Evolutionary conservation across 2,329 filamentous ascomycete genomes (phyloP).

Genomic region (Cladosporium colombiae): DNA sequence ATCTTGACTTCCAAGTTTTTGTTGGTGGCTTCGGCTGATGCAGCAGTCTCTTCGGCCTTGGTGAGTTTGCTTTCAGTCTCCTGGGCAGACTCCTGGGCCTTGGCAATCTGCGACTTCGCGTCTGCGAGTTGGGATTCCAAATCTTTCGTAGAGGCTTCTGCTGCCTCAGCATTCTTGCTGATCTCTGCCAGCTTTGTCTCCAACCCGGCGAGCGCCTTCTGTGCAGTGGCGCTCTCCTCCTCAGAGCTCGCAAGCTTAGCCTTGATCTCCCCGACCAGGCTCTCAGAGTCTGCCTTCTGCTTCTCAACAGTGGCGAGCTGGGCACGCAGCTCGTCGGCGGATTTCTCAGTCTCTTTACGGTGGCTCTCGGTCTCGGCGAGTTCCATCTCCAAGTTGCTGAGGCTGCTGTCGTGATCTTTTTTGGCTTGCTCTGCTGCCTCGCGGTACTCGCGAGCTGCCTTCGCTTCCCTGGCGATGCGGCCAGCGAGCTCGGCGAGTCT

Average conservation of each 20-base stretch:
- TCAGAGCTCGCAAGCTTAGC: not conserved
- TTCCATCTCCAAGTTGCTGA: not conserved
- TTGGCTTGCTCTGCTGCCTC: constrained; percentile 23
- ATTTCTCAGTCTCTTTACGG: not conserved
- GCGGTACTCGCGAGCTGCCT: constrained; percentile 17
- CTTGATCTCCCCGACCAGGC: not conserved
- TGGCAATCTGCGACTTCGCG: not conserved
- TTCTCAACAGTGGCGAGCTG: constrained; percentile 1
- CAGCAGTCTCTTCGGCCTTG: not conserved
- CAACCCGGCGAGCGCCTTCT: not conserved
- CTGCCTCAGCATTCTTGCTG: not conserved
- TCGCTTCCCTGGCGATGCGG: constrained; percentile 25
- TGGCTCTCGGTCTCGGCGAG: not conserved
- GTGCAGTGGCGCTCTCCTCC: not conserved
- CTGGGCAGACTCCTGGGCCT: not conserved
- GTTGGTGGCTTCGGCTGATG: not conserved
- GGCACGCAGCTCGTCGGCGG: not conserved
- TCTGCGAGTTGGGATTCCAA: not conserved
- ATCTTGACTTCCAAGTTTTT: not conserved
- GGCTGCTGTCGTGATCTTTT: constrained; percentile 15
- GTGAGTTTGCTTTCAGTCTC: not conserved
- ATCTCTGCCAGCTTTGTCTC: not conserved
- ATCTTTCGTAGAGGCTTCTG: not conserved
- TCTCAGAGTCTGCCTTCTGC: constrained; percentile 3
- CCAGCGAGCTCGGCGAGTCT: constrained; percentile 33